These are phyloP conservation scores for Ogataea methanolica DNA, from an alignment of 805 yeast genomes.

Conservation along the genomic window DNA sequence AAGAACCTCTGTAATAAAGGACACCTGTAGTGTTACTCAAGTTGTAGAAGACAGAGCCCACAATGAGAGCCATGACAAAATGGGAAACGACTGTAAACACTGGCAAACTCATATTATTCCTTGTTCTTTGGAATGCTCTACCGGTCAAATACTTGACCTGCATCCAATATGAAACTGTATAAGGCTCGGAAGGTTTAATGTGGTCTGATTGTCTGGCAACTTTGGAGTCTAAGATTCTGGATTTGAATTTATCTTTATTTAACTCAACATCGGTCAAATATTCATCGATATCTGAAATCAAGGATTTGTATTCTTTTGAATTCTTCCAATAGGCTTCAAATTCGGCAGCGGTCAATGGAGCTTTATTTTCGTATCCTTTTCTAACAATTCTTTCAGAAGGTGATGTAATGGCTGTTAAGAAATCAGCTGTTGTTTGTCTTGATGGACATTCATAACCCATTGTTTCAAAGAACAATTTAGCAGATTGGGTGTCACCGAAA, in stretches of 20 bases:
- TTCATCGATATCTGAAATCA: constrained; percentile 33
- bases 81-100: constrained; percentile 40
- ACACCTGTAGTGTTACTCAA: constrained; percentile 37
- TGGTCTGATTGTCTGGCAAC: constrained; percentile 47
- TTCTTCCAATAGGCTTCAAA: constrained; percentile 35
- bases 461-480: constrained; percentile 30
- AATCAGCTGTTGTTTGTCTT: constrained; percentile 40
- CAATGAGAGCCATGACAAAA: constrained; percentile 47
- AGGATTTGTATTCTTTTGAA: constrained; percentile 27
- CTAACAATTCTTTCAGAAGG: constrained; percentile 26
- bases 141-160: constrained; percentile 44
- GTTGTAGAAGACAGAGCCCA: constrained; percentile 57
- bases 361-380: constrained; percentile 31
- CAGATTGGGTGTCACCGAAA: constrained; percentile 29
- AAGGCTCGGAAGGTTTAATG: constrained; percentile 45
- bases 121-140: constrained; percentile 46
- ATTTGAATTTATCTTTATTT: constrained; percentile 23
- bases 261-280: constrained; percentile 9
- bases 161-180: constrained; percentile 45
- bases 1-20: constrained; percentile 54
- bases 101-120: constrained; percentile 46
- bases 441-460: constrained; percentile 38
- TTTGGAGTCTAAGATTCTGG: constrained; percentile 14
- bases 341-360: constrained; percentile 34
- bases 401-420: constrained; percentile 31